Conservation (phyloP, 129 eudicot species). For the Oenanthe sinensis region DNA sequence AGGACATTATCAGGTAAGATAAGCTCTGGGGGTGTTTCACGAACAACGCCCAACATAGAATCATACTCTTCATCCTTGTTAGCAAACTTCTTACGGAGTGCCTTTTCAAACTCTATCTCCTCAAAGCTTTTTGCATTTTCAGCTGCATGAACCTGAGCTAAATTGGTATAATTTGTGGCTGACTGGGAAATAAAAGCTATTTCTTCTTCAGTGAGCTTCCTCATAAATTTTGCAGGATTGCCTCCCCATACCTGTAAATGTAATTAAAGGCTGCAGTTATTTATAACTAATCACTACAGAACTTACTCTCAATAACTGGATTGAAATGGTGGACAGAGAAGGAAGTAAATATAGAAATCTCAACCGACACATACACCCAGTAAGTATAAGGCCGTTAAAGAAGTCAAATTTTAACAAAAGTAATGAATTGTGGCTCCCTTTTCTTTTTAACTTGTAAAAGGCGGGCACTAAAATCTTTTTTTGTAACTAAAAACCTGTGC, state of each 20-base stretch:
- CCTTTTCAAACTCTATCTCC: slow-evolving; percentile 70
- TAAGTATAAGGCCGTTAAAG: neutral
- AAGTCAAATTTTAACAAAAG: neutral
- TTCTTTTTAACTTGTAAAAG: neutral
- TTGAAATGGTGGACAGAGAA: neutral
- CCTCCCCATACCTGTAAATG: slow-evolving; percentile 91
- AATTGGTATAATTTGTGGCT: slow-evolving; percentile 63
- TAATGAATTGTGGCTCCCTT: neutral
- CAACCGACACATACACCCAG: neutral
- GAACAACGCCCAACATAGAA: slow-evolving; percentile 66
- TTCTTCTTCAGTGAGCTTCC: slow-evolving; percentile 97
- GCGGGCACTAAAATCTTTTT: neutral
- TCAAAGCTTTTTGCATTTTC: slow-evolving; percentile 75
- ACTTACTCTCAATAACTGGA: neutral
- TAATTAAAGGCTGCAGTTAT: neutral
- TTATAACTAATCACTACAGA: neutral
- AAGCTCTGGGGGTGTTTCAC: slow-evolving; percentile 73
- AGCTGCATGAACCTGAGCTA: slow-evolving; percentile 86
- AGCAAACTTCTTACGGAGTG: slow-evolving; percentile 72
- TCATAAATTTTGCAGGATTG: slow-evolving; percentile 84
- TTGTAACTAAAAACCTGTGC: neutral
- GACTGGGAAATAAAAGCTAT: slow-evolving; percentile 81
- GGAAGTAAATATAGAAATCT: neutral
- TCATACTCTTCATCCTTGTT: slow-evolving; percentile 67
- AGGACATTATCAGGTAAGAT: slow-evolving; percentile 50